These are phyloP conservation scores for Blastocystis sp. DNA, from an alignment of 352 stramenopile genomes.

Conservation along the genomic window DNA sequence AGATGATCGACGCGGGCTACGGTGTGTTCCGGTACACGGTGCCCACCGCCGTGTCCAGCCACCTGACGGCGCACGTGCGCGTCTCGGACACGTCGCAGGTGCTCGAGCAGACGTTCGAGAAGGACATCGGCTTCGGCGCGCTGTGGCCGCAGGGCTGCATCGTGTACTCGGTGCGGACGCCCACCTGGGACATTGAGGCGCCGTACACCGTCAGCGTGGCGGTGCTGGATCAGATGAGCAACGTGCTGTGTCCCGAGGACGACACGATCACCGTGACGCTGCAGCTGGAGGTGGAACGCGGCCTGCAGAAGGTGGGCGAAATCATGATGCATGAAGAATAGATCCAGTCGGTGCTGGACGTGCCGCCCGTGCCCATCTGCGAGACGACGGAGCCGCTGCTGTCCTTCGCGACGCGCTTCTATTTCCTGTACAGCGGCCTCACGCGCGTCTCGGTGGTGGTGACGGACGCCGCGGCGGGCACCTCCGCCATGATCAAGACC, in stretches of 20 bases:
- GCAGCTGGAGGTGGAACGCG: too few relatives aligned
- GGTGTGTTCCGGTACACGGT: background rate
- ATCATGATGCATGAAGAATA: too few relatives aligned
- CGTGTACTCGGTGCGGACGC: background rate
- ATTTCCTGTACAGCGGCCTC: background rate
- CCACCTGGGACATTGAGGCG: background rate
- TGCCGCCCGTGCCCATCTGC: background rate
- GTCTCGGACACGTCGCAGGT: background rate
- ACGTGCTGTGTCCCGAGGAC: background rate
- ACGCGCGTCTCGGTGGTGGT: background rate
- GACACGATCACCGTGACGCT: background rate
- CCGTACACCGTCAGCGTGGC: background rate
- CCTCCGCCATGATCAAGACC: background rate
- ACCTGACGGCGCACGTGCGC: background rate
- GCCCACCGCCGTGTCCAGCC: background rate
- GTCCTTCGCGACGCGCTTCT: background rate
- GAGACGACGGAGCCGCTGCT: background rate
- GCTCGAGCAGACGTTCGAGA: background rate
- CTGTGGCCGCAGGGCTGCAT: background rate
- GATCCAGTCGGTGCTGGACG: background rate
- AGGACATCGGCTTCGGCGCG: background rate
- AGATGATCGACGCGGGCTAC: background rate
- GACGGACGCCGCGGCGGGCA: background rate
- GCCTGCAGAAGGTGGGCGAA: too few relatives aligned
- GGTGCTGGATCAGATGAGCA: background rate